These are phyloP conservation scores for Paecilomyces fulvus DNA, from an alignment of 2,329 filamentous ascomycete species.

Conservation along the genomic window DNA sequence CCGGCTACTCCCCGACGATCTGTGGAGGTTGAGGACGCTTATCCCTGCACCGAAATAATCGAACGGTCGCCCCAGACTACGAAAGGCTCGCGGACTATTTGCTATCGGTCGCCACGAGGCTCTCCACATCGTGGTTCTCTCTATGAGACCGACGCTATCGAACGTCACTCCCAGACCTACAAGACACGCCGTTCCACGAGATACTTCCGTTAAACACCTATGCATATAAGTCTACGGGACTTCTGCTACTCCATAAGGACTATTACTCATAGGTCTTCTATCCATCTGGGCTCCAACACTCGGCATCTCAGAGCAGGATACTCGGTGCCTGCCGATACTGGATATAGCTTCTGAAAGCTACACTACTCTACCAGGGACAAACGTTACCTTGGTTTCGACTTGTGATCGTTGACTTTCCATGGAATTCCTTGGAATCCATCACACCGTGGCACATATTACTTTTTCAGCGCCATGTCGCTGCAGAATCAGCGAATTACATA, in stretches of 20 bases:
- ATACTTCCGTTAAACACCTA: constrained; percentile 19
- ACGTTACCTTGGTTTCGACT: not conserved
- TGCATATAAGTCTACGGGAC: not conserved
- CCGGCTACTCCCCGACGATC: constrained; percentile 18
- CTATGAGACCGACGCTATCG: constrained; percentile 24
- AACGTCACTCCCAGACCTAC: constrained; percentile 21
- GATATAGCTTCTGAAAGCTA: not conserved
- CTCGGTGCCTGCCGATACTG: not conserved
- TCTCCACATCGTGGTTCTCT: constrained; percentile 28
- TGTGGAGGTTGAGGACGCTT: constrained; percentile 4
- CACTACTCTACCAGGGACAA: not conserved
- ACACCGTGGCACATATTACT: not conserved
- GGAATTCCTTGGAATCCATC: not conserved
- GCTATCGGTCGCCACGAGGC: constrained; percentile 26
- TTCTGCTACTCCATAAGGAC: not conserved
- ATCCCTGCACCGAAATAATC: constrained; percentile 18
- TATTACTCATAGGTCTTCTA: not conserved
- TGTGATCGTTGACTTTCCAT: not conserved
- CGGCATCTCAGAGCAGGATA: not conserved
- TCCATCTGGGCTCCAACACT: not conserved
- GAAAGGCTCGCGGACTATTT: constrained; percentile 23
- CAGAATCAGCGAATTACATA: not conserved
- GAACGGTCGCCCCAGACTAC: constrained; percentile 17
- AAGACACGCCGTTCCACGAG: constrained; percentile 21
- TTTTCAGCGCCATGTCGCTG: not conserved